phyloP scores from a whole-genome alignment of 164 flowering plant species.

The Chimonanthus praecox region DNA sequence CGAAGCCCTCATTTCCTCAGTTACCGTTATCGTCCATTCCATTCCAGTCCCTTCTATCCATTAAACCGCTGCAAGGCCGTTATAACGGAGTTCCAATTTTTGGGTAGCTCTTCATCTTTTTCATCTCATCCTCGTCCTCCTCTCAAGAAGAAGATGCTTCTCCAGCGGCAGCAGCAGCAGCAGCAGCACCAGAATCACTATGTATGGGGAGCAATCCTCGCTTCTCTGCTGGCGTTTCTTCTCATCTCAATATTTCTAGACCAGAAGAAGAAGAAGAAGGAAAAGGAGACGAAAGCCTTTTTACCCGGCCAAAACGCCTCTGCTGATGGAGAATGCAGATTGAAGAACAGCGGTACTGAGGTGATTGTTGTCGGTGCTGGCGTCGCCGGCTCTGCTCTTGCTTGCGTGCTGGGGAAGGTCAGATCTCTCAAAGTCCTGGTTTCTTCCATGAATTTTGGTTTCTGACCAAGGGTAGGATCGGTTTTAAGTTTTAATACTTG shows the following conservation, averaged over 20 bases:
- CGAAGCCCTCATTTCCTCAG: background rate
- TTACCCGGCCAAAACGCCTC: background rate
- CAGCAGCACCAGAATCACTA: background rate
- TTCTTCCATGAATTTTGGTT: background rate
- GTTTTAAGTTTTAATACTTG: too few relatives aligned
- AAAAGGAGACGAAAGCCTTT: background rate
- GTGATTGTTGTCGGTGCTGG: conserved; percentile 91
- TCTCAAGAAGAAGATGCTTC: conserved; percentile 12
- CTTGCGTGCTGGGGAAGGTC: conserved; percentile 88
- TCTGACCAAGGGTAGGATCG: background rate
- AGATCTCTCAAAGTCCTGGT: background rate
- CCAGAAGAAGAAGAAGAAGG: conserved; percentile 4
- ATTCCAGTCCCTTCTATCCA: background rate
- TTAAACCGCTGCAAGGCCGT: background rate
- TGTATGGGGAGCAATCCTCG: conserved; percentile 13
- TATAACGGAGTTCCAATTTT: background rate
- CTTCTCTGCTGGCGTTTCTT: conserved; percentile 13
- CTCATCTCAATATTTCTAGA: background rate
- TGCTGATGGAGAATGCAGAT: conserved; percentile 26
- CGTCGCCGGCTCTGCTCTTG: conserved; percentile 87
- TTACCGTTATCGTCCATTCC: too few relatives aligned
- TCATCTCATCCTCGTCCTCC: background rate
- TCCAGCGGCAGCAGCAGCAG: conserved; percentile 9
- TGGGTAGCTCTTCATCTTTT: background rate
- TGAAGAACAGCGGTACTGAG: conserved; percentile 23